Evolutionary conservation across 768 basidiomycete species (phyloP), one percentile per base, ranked within the genome.

Genomic region (Coprinopsis strossmayeri): DNA sequence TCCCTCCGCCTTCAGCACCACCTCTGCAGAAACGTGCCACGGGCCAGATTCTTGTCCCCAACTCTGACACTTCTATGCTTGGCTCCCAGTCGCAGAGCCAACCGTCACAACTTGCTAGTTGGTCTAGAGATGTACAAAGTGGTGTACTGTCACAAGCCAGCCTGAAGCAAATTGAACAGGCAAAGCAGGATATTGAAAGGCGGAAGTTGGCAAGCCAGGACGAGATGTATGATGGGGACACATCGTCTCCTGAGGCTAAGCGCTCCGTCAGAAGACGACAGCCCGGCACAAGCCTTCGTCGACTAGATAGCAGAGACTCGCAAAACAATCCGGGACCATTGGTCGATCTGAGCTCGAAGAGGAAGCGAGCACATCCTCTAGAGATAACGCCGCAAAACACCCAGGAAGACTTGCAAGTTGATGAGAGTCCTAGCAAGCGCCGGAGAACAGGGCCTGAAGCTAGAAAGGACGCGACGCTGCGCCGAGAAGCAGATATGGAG

Each of bases 41-140:
- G 3, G 67, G 59, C 25, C 68, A 65, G 15, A 67, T 81, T n/a
- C 59, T 81, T 20, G 79, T 70, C 5, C 78, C 79, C 2, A 75
- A 79, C 55, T 79, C 79, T 9, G 79, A 82, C 53, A 69, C 71
- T 1, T 80, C 77, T 1, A 61, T 55, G 25, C 66, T 67, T 1
- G 68, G 68, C 37, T 61, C 52, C 21, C 55, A 55, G 26, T 48
- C 34, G 18, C 18, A 21, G 45, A 32, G 30, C 15, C 30, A 38
- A 38, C 17, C 35, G 30, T 32, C 7, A 7, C 30, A 32, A 32
- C 30, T 7, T 15, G 30, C 7, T 15, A 32, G 15, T 15, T 32
- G 30, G 30, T 7, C 30, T 7, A 32, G 30, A 15, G 9, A 32
- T 7, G 15, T 15, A 10, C 35, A 38, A 38, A 38, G 35, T 38